phyloP scores from a whole-genome alignment of 176 grass and related monocot genomes.

The Dactylis glomerata region DNA sequence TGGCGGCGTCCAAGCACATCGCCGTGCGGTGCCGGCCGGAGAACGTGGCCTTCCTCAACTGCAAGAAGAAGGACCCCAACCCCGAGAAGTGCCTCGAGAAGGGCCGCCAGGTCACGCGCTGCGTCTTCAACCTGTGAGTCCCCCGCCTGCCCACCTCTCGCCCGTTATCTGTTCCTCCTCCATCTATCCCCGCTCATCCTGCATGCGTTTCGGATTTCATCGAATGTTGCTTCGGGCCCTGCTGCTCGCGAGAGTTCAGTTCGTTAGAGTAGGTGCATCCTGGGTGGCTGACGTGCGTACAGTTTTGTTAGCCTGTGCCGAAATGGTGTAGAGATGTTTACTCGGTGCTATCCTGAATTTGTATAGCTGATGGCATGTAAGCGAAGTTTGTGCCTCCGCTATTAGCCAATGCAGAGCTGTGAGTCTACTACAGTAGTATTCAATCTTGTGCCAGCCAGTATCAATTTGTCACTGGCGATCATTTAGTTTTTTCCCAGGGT shows the following conservation, averaged over 20 bases:
- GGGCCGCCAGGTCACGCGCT: constrained; percentile 72
- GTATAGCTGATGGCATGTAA: not conserved
- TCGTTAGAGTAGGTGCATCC: not conserved
- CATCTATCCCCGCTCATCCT: too few relatives aligned
- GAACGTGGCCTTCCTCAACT: constrained; percentile 93
- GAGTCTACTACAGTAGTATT: too few relatives aligned
- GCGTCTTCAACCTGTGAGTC: constrained; percentile 78
- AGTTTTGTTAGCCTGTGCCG: not conserved
- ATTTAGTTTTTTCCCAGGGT: not conserved
- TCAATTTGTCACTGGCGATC: not conserved
- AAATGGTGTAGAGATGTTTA: constrained; percentile 13
- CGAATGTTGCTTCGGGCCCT: constrained; percentile 12
- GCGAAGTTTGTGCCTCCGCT: not conserved
- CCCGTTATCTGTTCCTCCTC: not conserved
- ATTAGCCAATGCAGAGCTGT: not conserved
- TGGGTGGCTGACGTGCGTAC: not conserved
- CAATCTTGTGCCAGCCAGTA: not conserved
- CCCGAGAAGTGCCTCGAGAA: constrained; percentile 90
- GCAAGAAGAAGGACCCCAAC: constrained; percentile 95
- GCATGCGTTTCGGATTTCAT: constrained; percentile 13
- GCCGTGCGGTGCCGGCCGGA: constrained; percentile 66
- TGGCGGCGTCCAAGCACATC: constrained; percentile 91
- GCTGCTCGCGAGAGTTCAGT: not conserved
- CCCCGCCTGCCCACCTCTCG: not conserved
- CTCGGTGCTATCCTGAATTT: not conserved